Evolutionary conservation across 2,329 filamentous ascomycete genomes (phyloP), one percentile per base, ranked within the genome.

Genomic region (Magnaporthales sp.): DNA sequence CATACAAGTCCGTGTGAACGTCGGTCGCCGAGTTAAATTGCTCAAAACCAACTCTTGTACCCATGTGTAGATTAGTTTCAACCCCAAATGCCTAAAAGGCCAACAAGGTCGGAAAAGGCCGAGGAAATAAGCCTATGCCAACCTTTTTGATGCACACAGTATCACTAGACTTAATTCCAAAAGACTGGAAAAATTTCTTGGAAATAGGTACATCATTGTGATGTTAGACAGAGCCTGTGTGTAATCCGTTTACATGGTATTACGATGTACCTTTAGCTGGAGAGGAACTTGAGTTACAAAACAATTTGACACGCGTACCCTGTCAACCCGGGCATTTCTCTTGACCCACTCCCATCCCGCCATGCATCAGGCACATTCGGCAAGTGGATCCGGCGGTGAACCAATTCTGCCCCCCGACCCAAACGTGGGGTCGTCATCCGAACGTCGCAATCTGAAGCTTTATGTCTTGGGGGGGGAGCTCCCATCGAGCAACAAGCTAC

Each of bases 401-500:
- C 54, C 54, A 15, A 58, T 58, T 58, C 54, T 58, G 54, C 54
- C 54, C 54, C 54, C 54, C n/a, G 24, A 58, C n/a, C 54, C 24
- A 58, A 58, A 58, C 54, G 54, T 58, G 54, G 54, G 54, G 54
- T 58, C 54, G 54, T 58, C 32, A 38, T 38, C 54, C 54, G 54
- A 58, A 58, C 54, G 54, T 24, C 22, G 22, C 38, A 19, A 46
- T 46, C 38, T 19, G 38, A 46, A 46, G 38, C 38, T 46, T 46
- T 46, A 19, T 46, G 38, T 9, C 38, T n/a, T 46, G 38, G 38
- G 38, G n/a, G 38, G 38, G 38, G n/a, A 46, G 38, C 38, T 58
- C 24, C 24, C 54, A 7, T 7, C 54, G 54, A 13, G n/a, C 4
- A 24, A 11, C n/a, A 56, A 56, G 24, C 54, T 26, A 26, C 24